Evolutionary conservation across 2,329 filamentous ascomycete species (phyloP).

Genomic region (Fusarium floridanum): DNA sequence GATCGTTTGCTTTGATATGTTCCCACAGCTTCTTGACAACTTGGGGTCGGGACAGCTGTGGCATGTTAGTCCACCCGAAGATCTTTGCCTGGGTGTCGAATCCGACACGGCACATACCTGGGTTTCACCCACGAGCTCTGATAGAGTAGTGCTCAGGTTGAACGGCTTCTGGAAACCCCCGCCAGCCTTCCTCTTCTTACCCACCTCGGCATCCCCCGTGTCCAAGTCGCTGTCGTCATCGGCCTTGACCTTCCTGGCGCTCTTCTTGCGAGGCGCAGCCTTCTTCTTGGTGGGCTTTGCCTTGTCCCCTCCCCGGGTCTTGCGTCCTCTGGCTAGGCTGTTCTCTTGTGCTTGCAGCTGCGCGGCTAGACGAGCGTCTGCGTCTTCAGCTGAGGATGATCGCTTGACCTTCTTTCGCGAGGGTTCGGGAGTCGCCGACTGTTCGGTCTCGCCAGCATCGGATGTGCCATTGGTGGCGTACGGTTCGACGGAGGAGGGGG

Average conservation of each 20-base stretch:
- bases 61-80: constrained; percentile 18
- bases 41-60: constrained; percentile 88
- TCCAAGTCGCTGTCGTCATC: constrained; percentile 85
- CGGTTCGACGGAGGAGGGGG: constrained; percentile 54
- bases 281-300: constrained; percentile 72
- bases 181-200: constrained; percentile 81
- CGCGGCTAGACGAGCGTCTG: constrained; percentile 89
- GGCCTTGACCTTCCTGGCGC: constrained; percentile 77
- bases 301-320: constrained; percentile 79
- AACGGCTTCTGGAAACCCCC: constrained; percentile 95
- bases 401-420: constrained; percentile 77
- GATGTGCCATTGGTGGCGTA: constrained; percentile 51
- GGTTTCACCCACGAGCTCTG: constrained; percentile 77
- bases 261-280: constrained; percentile 76
- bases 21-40: constrained; percentile 97
- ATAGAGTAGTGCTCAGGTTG: constrained; percentile 77
- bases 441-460: constrained; percentile 60
- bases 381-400: constrained; percentile 72
- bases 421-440: constrained; percentile 60
- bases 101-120: constrained; percentile 63
- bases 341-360: constrained; percentile 95
- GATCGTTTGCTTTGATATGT: constrained; percentile 88
- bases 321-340: constrained; percentile 71
- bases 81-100: too few relatives aligned
- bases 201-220: constrained; percentile 67